phyloP scores from a whole-genome alignment of 2,329 filamentous ascomycete species.

The Lachnellula arida region DNA sequence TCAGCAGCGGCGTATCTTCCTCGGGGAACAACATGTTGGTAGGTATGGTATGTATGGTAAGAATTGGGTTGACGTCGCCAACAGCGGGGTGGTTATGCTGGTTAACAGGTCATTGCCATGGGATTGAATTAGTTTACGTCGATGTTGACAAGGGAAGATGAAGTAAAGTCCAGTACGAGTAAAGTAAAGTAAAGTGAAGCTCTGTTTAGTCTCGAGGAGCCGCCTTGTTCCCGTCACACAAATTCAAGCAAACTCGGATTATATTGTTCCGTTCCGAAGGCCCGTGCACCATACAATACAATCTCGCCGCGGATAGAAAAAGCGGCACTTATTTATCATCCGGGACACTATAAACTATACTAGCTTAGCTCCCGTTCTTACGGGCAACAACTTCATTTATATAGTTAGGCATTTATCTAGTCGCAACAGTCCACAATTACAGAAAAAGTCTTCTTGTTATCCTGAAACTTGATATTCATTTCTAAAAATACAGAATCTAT shows the following conservation, averaged over 20 bases:
- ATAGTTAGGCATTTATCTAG: too few species aligned
- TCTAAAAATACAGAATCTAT: too few species aligned
- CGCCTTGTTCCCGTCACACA: neutral
- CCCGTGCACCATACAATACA: neutral
- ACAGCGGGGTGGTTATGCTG: neutral
- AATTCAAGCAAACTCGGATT: neutral
- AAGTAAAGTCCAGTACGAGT: too few species aligned
- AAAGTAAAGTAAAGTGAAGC: neutral
- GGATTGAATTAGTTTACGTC: neutral
- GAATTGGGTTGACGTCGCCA: neutral
- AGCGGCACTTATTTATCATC: too few species aligned
- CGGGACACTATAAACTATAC: too few species aligned
- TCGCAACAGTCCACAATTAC: too few species aligned
- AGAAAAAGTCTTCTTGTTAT: too few species aligned
- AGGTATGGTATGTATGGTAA: neutral
- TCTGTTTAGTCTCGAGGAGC: neutral
- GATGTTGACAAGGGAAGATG: neutral
- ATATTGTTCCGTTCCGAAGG: neutral
- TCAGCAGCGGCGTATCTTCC: slow-evolving; percentile 58
- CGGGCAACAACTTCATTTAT: too few species aligned
- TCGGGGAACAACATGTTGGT: slow-evolving; percentile 56
- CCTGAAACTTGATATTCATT: too few species aligned
- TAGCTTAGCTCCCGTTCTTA: too few species aligned
- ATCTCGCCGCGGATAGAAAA: too few species aligned
- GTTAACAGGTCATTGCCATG: slow-evolving; percentile 5